phyloP scores from a whole-genome alignment of 345 rosid genomes.

The Cardamine chenopodiifolia region DNA sequence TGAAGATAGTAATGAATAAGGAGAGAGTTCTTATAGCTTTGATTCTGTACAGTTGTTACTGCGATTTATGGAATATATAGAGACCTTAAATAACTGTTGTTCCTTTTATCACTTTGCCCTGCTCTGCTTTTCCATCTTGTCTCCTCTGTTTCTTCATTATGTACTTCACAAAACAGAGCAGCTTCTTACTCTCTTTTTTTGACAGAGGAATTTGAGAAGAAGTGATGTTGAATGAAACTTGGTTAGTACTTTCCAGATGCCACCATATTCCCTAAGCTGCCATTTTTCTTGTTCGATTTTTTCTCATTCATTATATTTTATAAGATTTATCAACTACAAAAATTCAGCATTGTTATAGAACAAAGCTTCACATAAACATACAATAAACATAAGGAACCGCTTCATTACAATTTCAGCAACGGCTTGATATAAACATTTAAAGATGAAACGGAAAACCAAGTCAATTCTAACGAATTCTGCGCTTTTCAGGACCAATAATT shows the following conservation, averaged over 20 bases:
- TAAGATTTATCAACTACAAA: no score
- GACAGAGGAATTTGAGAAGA: background rate
- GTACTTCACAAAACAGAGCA: background rate
- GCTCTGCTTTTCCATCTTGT: background rate
- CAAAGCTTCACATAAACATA: no score
- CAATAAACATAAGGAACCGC: no score
- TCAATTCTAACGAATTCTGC: background rate
- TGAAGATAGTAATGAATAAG: slow-evolving; percentile 9
- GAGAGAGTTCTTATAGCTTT: slow-evolving; percentile 16
- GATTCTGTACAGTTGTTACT: slow-evolving; percentile 20
- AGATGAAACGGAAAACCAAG: background rate
- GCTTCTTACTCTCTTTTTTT: background rate
- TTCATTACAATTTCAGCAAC: background rate
- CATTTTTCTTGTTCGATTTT: no score
- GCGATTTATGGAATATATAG: slow-evolving; percentile 7
- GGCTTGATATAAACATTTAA: background rate
- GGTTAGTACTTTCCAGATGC: background rate
- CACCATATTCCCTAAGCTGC: no score
- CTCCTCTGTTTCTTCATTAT: background rate
- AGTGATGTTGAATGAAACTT: background rate
- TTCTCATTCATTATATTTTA: no score
- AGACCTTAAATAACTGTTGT: slow-evolving; percentile 17
- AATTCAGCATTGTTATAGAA: no score
- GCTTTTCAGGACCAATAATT: no score
- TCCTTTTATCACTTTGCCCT: background rate